A percentile compares a stretch with the other conserved stretches of the same genome.
Evolutionary conservation across 148 eudicot genomes (phyloP).

Genomic region (Drosera capensis): DNA sequence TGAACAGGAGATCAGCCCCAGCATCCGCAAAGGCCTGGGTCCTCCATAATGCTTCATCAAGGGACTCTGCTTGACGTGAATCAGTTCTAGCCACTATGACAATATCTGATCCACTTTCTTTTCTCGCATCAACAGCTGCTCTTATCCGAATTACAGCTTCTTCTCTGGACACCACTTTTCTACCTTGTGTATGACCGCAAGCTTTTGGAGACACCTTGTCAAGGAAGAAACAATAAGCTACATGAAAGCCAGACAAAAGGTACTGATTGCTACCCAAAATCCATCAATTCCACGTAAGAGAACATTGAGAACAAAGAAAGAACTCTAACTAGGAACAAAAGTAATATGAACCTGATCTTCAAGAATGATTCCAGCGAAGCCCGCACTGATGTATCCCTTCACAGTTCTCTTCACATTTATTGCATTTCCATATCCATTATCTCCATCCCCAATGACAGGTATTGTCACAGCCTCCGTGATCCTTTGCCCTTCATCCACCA

Average conservation of each 20-base stretch:
- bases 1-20: conserved; percentile 85
- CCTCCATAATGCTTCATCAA: conserved; percentile 80
- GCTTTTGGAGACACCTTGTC: conserved; percentile 93
- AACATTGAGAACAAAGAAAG: too few relatives aligned
- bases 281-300: too few relatives aligned
- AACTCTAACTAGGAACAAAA: too few relatives aligned
- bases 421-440: conserved; percentile 90
- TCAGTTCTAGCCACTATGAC: conserved; percentile 93
- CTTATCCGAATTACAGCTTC: conserved; percentile 85
- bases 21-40: conserved; percentile 78
- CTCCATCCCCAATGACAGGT: conserved; percentile 92
- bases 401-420: conserved; percentile 96
- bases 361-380: conserved; percentile 96
- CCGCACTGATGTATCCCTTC: conserved; percentile 75
- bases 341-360: conserved; percentile 76
- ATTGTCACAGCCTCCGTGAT: conserved; percentile 83
- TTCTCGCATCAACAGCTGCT: conserved; percentile 93
- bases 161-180: conserved; percentile 80
- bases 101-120: conserved; percentile 79
- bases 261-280: too few relatives aligned
- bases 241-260: too few relatives aligned
- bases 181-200: conserved; percentile 90
- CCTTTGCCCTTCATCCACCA: conserved; percentile 82
- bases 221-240: conserved; percentile 12
- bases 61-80: conserved; percentile 89